phyloP scores from a whole-genome alignment of 208 protist species.

The Wallacemonas collosoma region DNA sequence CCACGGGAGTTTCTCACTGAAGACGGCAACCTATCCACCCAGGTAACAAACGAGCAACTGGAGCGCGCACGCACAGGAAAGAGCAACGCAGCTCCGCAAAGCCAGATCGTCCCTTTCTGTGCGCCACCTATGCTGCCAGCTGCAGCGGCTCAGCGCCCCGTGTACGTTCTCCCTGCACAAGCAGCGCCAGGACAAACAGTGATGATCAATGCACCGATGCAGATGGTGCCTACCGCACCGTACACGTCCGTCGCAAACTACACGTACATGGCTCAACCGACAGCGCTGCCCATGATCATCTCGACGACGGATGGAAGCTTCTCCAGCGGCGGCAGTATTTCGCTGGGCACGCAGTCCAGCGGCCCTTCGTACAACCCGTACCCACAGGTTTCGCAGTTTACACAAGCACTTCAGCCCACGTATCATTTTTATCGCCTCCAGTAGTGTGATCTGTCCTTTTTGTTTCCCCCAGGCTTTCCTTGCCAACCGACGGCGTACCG shows the following conservation, averaged over 20 bases:
- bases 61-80: conserved; percentile 2
- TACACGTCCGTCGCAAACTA: conserved; percentile 12
- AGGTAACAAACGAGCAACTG: conserved; percentile 14
- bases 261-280: conserved; percentile 1
- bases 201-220: conserved; percentile 12
- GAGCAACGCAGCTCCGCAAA: background rate
- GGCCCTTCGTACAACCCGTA: background rate
- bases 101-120: background rate
- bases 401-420: background rate
- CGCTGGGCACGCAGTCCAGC: background rate
- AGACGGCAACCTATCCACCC: conserved; percentile 30
- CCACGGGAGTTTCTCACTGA: conserved; percentile 47
- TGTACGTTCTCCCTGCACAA: conserved; percentile 8
- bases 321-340: background rate
- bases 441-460: background rate
- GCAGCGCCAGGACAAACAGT: background rate
- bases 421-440: conserved; percentile 1
- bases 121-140: background rate
- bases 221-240: background rate
- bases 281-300: conserved; percentile 12
- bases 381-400: background rate
- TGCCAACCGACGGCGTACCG: too few species aligned
- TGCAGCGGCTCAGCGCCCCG: background rate
- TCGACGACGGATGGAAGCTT: background rate
- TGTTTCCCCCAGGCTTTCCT: too few species aligned